Evolutionary conservation across 2,329 filamentous ascomycete species (phyloP).

Genomic region (Hymenoscyphus fructigenus): DNA sequence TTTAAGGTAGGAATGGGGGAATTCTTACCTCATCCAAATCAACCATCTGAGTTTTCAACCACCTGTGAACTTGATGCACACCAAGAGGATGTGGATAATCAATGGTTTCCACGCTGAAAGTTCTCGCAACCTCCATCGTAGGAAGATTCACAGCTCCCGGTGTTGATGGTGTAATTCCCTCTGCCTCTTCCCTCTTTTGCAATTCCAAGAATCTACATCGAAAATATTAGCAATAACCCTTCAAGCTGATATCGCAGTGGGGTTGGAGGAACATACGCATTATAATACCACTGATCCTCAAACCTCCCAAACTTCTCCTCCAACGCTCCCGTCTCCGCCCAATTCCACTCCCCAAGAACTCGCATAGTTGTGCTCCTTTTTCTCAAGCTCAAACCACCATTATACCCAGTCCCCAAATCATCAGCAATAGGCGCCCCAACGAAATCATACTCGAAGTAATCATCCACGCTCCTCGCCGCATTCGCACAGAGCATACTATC

Average conservation of each 20-base stretch:
- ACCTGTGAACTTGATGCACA: slow-evolving; percentile 34
- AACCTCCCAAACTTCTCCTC: slow-evolving; percentile 12
- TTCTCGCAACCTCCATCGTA: slow-evolving; percentile 31
- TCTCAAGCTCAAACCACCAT: slow-evolving; percentile 41
- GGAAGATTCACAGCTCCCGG: slow-evolving; percentile 32
- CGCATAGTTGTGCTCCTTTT: slow-evolving; percentile 38
- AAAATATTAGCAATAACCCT: background rate
- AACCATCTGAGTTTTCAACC: slow-evolving; percentile 26
- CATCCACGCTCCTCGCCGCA: slow-evolving; percentile 36
- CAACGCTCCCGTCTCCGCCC: slow-evolving; percentile 24
- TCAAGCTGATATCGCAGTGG: background rate
- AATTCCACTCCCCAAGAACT: slow-evolving; percentile 32
- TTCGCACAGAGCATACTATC: slow-evolving; percentile 40
- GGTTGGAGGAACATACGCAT: slow-evolving; percentile 23
- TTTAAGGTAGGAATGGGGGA: background rate
- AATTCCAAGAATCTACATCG: slow-evolving; percentile 25
- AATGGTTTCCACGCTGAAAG: slow-evolving; percentile 35
- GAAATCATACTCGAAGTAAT: slow-evolving; percentile 39
- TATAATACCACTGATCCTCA: slow-evolving; percentile 36
- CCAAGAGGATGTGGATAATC: slow-evolving; percentile 36
- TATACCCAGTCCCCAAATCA: slow-evolving; percentile 33
- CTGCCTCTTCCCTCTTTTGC: slow-evolving; percentile 22
- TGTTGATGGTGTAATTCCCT: slow-evolving; percentile 24
- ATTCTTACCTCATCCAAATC: slow-evolving; percentile 21
- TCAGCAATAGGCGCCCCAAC: slow-evolving; percentile 38